A percentile compares a stretch with the other conserved stretches of the same genome.
Evolutionary conservation across 441 rosid species (phyloP).

Genomic region (Populus hybrid): DNA sequence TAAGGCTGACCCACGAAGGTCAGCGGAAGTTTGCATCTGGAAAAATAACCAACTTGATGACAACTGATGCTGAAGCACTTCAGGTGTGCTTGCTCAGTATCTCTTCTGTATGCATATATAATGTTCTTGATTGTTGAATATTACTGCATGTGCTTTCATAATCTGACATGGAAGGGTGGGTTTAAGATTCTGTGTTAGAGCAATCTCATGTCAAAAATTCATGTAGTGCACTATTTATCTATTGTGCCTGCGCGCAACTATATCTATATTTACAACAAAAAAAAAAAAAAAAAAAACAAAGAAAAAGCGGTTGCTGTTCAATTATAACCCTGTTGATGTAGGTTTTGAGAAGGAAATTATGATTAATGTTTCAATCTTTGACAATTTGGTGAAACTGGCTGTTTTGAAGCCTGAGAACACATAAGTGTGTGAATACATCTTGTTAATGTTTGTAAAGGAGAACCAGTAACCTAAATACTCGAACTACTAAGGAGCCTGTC

Average conservation of each 20-base stretch:
- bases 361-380: too few relatives aligned
- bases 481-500: too few relatives aligned
- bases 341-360: too few relatives aligned
- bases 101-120: not conserved
- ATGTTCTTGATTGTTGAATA: conserved; percentile 4
- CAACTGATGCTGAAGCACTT: conserved; percentile 95
- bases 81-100: conserved; percentile 52
- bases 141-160: conserved; percentile 1
- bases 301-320: not conserved
- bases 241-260: not conserved
- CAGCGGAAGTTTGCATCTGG: conserved; percentile 86
- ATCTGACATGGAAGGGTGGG: not conserved
- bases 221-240: not conserved
- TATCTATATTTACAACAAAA: too few relatives aligned
- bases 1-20: conserved; percentile 89
- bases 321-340: too few relatives aligned
- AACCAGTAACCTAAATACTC: too few relatives aligned
- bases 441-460: too few relatives aligned
- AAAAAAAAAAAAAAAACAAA: too few relatives aligned
- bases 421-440: too few relatives aligned
- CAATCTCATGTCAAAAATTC: not conserved
- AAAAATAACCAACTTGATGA: conserved; percentile 98
- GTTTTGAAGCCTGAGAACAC: too few relatives aligned
- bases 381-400: too few relatives aligned
- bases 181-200: not conserved